Base-by-base conservation (phyloP, 148 eudicot species). In the Suaeda aralocaspica region DNA sequence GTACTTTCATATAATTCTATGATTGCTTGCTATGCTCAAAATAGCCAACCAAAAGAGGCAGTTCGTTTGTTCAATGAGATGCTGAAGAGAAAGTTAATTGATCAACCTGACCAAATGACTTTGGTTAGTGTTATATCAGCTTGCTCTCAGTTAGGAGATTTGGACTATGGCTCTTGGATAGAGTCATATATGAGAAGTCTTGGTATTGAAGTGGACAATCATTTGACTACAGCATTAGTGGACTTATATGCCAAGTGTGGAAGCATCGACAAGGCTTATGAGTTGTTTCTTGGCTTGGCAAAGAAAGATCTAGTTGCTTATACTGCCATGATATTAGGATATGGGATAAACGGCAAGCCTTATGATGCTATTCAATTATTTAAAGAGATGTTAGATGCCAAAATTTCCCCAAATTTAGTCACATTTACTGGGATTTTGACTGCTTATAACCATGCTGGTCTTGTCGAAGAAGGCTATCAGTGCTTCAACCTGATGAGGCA, bases 1-100 rank as follows among this genome's bases (percentile, higher is more conserved):
- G 76, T 80, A 33, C 61, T 84, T 26, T 42, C 82, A 41, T 92
- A 76, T 66, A 92, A 88, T 77, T 81, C 96, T 58, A 92, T 89
- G 98, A 86, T 92, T 41, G 82, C 96, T 57, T 92, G 96, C 79
- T 89, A 79, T 75, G 74, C 98, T 45, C 96, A 89, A 69, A 92
- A 89, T 69, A 74, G 89, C 70, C 74, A 72, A 46, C 74, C 93
- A 24, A 80, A 81, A 69, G 96, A 89, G 74, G 98, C 98, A 36
- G 76, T 92, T 56, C 66, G 73, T 58, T 64, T 92, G 72, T 89
- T 89, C 69, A 74, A 82, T 34, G 79, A 79, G 63, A 86, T 92
- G 88, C 74, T 84, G 36, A 62, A 67, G 42, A 67, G 81, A 7
- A 49, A 73, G 50, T 68, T 75, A 2, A 74, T 70, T 61, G 71